Percentiles rank a stretch among this genome's conserved stretches.
phyloP scores from a whole-genome alignment of 148 eudicot genomes.

The Cornus controversa region DNA sequence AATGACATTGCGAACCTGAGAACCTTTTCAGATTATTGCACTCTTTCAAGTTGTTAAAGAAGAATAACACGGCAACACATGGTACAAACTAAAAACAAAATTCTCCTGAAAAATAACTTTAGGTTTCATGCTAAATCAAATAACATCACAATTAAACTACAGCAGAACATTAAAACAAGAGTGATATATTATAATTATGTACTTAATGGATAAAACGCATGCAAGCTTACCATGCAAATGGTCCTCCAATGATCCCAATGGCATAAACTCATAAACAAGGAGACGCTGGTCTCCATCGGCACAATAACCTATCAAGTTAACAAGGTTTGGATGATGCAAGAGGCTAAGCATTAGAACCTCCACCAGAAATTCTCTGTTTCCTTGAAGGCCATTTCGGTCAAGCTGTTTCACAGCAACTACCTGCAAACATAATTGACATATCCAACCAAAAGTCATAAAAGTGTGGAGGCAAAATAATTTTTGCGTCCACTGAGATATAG shows the following conservation, averaged over 20 bases:
- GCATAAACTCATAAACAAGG: slow-evolving; percentile 96
- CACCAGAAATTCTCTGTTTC: slow-evolving; percentile 92
- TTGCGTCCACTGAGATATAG: too few species aligned
- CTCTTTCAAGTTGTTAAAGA: background rate
- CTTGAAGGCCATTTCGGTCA: slow-evolving; percentile 94
- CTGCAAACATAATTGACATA: slow-evolving; percentile 40
- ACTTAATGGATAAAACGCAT: background rate
- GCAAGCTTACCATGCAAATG: slow-evolving; percentile 79
- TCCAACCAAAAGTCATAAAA: slow-evolving; percentile 5
- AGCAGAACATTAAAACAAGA: background rate
- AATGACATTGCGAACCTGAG: background rate
- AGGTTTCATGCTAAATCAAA: background rate
- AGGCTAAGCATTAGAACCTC: slow-evolving; percentile 99
- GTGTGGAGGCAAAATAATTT: too few species aligned
- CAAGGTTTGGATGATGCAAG: slow-evolving; percentile 86
- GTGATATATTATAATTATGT: background rate
- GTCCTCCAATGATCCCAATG: slow-evolving; percentile 94
- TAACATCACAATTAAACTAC: background rate
- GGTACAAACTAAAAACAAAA: background rate
- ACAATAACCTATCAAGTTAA: slow-evolving; percentile 95
- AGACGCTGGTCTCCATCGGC: slow-evolving; percentile 99
- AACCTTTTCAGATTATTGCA: background rate
- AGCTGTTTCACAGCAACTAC: slow-evolving; percentile 97
- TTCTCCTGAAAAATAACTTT: too few species aligned
- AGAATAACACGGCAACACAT: background rate